Conservation (phyloP, 1,284 basidiomycete genomes). For the Ganoderma lingzhi region DNA sequence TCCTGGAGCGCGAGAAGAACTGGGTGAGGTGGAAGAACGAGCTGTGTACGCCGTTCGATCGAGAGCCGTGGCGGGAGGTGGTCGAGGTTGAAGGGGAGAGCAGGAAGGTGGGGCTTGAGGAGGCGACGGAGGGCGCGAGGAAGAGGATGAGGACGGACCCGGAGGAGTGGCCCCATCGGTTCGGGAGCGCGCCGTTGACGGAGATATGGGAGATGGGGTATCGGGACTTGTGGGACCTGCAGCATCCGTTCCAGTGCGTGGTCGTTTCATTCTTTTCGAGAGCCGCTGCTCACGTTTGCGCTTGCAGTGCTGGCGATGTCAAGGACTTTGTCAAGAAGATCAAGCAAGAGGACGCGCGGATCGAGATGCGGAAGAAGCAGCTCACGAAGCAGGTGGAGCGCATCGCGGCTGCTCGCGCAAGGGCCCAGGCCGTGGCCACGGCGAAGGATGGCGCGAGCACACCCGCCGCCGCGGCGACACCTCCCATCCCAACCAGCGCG, state of each 20-base stretch:
- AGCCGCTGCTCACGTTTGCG: too few species aligned
- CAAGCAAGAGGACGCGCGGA: slow-evolving; percentile 68
- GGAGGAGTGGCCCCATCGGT: slow-evolving; percentile 64
- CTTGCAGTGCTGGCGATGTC: slow-evolving; percentile 67
- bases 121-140: slow-evolving; percentile 62
- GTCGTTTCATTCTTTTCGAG: not conserved
- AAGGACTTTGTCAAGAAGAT: slow-evolving; percentile 77
- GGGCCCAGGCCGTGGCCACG: slow-evolving; percentile 39
- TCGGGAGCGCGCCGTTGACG: slow-evolving; percentile 72
- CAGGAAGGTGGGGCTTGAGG: slow-evolving; percentile 62
- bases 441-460: slow-evolving; percentile 29
- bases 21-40: slow-evolving; percentile 90
- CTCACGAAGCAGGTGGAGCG: slow-evolving; percentile 58
- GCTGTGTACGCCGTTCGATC: slow-evolving; percentile 78
- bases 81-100: slow-evolving; percentile 47
- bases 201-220: slow-evolving; percentile 87
- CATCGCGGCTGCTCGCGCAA: slow-evolving; percentile 52
- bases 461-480: slow-evolving; percentile 33
- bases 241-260: slow-evolving; percentile 70
- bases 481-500: slow-evolving; percentile 30
- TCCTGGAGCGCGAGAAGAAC: slow-evolving; percentile 83
- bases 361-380: slow-evolving; percentile 65
- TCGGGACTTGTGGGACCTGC: slow-evolving; percentile 64
- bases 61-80: slow-evolving; percentile 63
- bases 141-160: slow-evolving; percentile 61